Base-by-base conservation (phyloP, 2,329 filamentous ascomycete species). In the Lasiodiplodia gonubiensis region DNA sequence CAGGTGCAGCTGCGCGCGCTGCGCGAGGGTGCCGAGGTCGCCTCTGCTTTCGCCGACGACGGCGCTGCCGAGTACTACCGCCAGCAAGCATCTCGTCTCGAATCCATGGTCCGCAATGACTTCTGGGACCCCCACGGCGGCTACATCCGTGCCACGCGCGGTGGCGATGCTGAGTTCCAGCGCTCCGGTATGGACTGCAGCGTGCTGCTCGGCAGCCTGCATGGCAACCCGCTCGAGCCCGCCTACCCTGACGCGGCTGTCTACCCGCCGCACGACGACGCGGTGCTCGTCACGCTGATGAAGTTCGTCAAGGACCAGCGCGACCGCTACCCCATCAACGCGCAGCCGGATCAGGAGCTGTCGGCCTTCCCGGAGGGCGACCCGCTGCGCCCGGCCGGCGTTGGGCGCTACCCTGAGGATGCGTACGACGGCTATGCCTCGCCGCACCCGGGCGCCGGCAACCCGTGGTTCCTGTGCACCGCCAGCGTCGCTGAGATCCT, bases 321-420 rank as follows among this genome's bases (percentile, higher is more conserved):
- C 35, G 64, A 69, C 48, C 76, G 79, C 25, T 80, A 79, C 68
- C 77, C 80, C 1, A 79, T 81, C 70, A 81, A 81, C 66, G 64
- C 71, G 69, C 70, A 74, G 70, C 68, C 68, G 69, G 64, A 2
- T 68, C 71, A 27, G 49, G 70, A 2, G 67, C 21, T 68, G 67
- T 27, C 52, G 55, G 39, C 46, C 18, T 68, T 67, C 27, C 69
- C 25, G 12, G 68, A 74, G 14, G 59, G 72, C 61, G 80, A 94
- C 76, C 89, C 90, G 0, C 94, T 95, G 84, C 88, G 92, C 25
- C 79, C 78, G 46, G 76, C 75, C 33, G 80, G 77, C 1, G 68
- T 82, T 10, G 80, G 80, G 21, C 75, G 80, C 53, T 82, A 82
- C 68, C 79, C 80, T 1, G 80, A 82, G 72, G 80, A 82, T 69